Base-by-base conservation (phyloP, 2,329 filamentous ascomycete genomes). In the Nakataea oryzae region DNA sequence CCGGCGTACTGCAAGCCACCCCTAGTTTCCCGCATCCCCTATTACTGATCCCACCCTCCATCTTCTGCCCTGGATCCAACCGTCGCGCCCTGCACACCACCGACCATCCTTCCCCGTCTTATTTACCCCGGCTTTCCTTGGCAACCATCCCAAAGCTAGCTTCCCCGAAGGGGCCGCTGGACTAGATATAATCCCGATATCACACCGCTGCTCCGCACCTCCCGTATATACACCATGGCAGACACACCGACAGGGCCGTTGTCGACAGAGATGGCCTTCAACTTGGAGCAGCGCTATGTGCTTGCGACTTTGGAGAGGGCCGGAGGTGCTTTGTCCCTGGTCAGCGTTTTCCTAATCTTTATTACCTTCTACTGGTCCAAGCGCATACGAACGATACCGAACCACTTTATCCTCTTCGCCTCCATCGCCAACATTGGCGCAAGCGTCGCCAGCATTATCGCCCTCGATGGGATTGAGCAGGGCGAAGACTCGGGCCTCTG, bases 391-490 rank as follows among this genome's bases (percentile, higher is more conserved):
- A 84, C 82, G 26, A 80, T 86, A 0, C 82, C 83, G 21, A 86
- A 85, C 67, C 83, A 81, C 1, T 86, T 86, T 65, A 85, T 86
- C 60, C 75, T 85, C 28, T 85, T 85, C 67, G 83, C 83, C 7
- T 85, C 82, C 26, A 75, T 85, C 29, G 80, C 82, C 63, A 86
- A 86, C 65, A 72, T 85, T 5, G 82, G 82, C 2, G 83, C 83
- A 14, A 83, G 83, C 66, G 74, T 81, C 56, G 90, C 87, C 13
- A 91, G 88, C 58, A 76, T 91, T 29, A 90, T 93, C 58, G 88
- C 87, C 7, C 83, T 85, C 62, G 82, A 85, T 21, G 88, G 87
- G 1, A 78, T 92, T 54, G 69, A 74, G 1, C 74, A 74, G 47
- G 85, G 85, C 1, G 74, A 77, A 26, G 71, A 74, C 0, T 84